Evolutionary conservation across 2,329 filamentous ascomycete species (phyloP).

Genomic region (Plenodomus tracheiphilus): DNA sequence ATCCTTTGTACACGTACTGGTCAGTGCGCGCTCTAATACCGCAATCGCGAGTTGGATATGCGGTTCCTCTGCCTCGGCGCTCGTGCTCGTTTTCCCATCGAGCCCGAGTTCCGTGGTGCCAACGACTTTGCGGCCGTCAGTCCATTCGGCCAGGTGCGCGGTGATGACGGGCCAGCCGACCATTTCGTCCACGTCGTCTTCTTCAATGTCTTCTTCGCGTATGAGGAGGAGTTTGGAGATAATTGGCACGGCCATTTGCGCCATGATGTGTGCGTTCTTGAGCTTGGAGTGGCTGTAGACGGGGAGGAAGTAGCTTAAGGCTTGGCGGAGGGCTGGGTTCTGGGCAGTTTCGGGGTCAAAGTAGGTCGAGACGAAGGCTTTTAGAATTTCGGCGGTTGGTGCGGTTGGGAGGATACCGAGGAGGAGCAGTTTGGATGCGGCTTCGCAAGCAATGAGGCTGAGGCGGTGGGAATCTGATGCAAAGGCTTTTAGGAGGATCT

Average conservation of each 20-base stretch:
- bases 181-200: constrained; percentile 72
- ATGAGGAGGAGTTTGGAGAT: constrained; percentile 68
- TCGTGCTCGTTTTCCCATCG: constrained; percentile 59
- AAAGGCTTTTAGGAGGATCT: constrained; percentile 82
- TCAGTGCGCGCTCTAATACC: constrained; percentile 73
- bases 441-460: constrained; percentile 78
- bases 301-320: constrained; percentile 89
- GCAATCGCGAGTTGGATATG: constrained; percentile 79
- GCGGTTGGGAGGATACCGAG: constrained; percentile 65
- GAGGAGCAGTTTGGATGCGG: constrained; percentile 83
- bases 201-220: constrained; percentile 67
- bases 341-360: constrained; percentile 81
- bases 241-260: constrained; percentile 70
- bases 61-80: constrained; percentile 69
- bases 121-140: constrained; percentile 78
- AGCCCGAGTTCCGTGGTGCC: constrained; percentile 57
- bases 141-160: constrained; percentile 89
- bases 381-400: constrained; percentile 69
- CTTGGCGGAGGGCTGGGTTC: constrained; percentile 83
- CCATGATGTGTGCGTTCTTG: constrained; percentile 84
- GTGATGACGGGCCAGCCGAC: constrained; percentile 77
- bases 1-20: constrained; percentile 68
- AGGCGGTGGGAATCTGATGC: constrained; percentile 69
- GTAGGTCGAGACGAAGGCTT: constrained; percentile 81
- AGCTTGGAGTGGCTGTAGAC: constrained; percentile 87